A percentile compares a stretch with the other conserved stretches of the same genome.
These are phyloP conservation scores for Mallotus japonicus DNA, from an alignment of 441 rosid species.

Conservation along the genomic window DNA sequence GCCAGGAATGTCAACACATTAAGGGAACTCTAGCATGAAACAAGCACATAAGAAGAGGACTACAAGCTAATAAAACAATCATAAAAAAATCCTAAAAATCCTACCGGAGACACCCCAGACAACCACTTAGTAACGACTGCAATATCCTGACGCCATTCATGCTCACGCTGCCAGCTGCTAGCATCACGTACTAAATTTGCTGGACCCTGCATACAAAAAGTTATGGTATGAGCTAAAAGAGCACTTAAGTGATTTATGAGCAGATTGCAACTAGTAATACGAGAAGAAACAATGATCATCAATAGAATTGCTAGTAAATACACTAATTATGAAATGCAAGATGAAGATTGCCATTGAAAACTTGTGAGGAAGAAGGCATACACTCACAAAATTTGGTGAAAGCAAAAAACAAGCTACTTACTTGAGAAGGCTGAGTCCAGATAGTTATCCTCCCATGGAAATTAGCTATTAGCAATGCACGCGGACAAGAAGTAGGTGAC, in stretches of 20 bases:
- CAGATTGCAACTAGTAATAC: conserved; percentile 1
- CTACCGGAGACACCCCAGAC: conserved; percentile 89
- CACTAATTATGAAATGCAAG: neutral
- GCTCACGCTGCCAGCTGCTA: conserved; percentile 94
- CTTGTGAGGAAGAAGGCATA: conserved; percentile 17
- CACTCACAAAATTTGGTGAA: neutral
- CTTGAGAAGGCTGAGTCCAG: conserved; percentile 97
- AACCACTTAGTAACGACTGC: conserved; percentile 98
- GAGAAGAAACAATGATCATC: neutral
- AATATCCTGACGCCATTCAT: conserved; percentile 98
- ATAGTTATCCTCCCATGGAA: conserved; percentile 96
- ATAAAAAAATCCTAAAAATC: conserved; percentile 31
- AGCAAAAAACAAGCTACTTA: conserved; percentile 31
- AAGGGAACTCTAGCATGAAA: neutral
- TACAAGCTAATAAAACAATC: neutral
- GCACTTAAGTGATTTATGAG: conserved; percentile 9
- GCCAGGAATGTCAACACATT: neutral
- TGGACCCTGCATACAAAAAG: conserved; percentile 59
- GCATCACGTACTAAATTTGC: conserved; percentile 86
- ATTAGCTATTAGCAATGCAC: conserved; percentile 91
- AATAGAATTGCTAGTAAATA: conserved; percentile 12
- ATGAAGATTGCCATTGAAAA: conserved; percentile 14
- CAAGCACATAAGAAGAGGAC: neutral
- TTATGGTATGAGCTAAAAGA: conserved; percentile 18
- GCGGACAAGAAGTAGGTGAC: conserved; percentile 96